A percentile compares a stretch with the other conserved stretches of the same genome.
Evolutionary conservation across 78 protist species (phyloP).

Genomic region (Cavenderia fasciculata): DNA sequence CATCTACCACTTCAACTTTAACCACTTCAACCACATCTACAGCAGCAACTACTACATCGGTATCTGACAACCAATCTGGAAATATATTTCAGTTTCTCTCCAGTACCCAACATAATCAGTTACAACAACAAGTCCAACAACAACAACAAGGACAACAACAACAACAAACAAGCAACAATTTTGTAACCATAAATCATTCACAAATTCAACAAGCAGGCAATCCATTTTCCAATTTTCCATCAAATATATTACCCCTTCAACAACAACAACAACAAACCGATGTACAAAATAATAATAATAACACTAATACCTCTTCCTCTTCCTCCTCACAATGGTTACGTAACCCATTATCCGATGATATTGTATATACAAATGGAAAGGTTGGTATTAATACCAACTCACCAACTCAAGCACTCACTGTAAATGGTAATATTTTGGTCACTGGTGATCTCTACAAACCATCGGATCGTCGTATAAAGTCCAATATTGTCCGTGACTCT

Average conservation of each 20-base stretch:
- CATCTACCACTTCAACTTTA: not conserved
- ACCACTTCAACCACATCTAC: not conserved
- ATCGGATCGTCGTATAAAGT: constrained; percentile 73
- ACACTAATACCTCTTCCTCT: too few relatives aligned
- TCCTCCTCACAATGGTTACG: constrained; percentile 49
- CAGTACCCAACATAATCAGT: too few relatives aligned
- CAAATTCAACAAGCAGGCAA: too few relatives aligned
- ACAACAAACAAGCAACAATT: too few relatives aligned
- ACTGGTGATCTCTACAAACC: constrained; percentile 79
- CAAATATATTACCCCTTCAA: too few relatives aligned
- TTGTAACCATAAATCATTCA: too few relatives aligned
- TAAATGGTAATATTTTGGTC: constrained; percentile 76
- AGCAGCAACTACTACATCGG: too few relatives aligned
- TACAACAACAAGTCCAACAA: too few relatives aligned
- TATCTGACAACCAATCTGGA: too few relatives aligned
- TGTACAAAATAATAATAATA: not conserved
- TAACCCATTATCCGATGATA: constrained; percentile 41
- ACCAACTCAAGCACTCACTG: constrained; percentile 76
- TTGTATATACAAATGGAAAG: constrained; percentile 33
- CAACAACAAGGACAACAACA: too few relatives aligned
- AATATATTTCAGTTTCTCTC: too few relatives aligned
- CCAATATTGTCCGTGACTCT: constrained; percentile 38
- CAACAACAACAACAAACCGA: constrained; percentile 11
- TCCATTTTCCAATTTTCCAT: too few relatives aligned
- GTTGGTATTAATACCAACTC: constrained; percentile 74